These are phyloP conservation scores for Fusarium avenaceum DNA, from an alignment of 2,329 filamentous ascomycete genomes.

Conservation along the genomic window DNA sequence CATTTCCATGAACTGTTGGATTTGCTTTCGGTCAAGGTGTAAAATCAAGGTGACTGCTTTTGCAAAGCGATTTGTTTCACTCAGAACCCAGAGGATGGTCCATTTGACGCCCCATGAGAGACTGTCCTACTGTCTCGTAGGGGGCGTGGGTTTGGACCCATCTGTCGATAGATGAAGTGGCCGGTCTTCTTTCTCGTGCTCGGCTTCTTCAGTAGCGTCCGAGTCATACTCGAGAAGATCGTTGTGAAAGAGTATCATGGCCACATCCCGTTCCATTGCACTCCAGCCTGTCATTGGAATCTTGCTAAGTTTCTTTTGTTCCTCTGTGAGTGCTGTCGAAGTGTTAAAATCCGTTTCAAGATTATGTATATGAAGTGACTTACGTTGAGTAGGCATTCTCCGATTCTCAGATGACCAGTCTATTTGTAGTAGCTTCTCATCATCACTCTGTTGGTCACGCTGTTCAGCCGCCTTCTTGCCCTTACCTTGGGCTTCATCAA, in stretches of 20 bases:
- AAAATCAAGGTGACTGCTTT: constrained; percentile 35
- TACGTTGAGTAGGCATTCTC: background rate
- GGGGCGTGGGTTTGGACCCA: background rate
- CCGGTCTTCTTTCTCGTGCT: background rate
- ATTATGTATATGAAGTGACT: background rate
- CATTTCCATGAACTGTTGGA: constrained; percentile 41
- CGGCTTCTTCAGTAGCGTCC: background rate
- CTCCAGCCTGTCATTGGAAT: background rate
- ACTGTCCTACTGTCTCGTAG: constrained; percentile 39
- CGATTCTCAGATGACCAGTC: background rate
- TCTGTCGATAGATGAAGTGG: background rate
- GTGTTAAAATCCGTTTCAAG: background rate
- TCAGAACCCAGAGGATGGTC: constrained; percentile 46
- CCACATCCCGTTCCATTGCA: background rate
- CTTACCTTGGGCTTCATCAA: too few species aligned
- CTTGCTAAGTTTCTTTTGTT: background rate
- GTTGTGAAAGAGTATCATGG: background rate
- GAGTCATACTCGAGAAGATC: background rate
- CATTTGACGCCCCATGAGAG: constrained; percentile 46
- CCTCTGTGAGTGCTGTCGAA: background rate
- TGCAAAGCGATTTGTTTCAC: constrained; percentile 38
- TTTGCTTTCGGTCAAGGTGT: constrained; percentile 38
- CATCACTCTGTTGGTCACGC: background rate
- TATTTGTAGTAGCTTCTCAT: background rate
- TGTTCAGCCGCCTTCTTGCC: too few species aligned